Evolutionary conservation across 768 basidiomycete species (phyloP), one percentile per base, ranked within the genome.

Genomic region (Cantharellus cinnabarinus): DNA sequence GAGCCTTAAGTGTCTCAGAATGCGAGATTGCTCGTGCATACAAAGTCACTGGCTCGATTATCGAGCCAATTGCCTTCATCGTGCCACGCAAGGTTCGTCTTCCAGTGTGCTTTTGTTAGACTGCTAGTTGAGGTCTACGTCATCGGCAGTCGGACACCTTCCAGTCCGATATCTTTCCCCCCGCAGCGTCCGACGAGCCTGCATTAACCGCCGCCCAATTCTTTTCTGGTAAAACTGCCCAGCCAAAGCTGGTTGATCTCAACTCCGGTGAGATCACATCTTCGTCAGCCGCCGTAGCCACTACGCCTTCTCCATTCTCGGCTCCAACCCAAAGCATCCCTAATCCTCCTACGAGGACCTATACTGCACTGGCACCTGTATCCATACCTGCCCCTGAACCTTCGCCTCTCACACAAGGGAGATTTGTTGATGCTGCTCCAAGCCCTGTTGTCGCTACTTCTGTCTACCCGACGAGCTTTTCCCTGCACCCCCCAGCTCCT

Each of bases 101-200:
- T 20, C 5, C 37, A 41, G 15, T 41, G 2, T 39, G 4, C 56
- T 42, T 29, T 57, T 29, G 37, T 15, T 4, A n/a, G 37, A 3
- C 40, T 40, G 40, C 37, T 60, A 51, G 40, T 56, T 53, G 57
- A 53, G 50, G 62, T 35, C 61, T 48, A 38, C n/a, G 62, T 42
- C 42, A 42, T 4, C 42, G 29, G 2, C 68, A 90, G 87, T 78
- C 91, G 42, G 91, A 98, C 60, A 81, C 83, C 3, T 98, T 97
- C 87, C 94, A 98, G 70, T 82, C 89, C 10, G 94, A 97, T 70
- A 94, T 98, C 69, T 98, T 80, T 76, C 94, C 95, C 3, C 87
- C 89, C 4, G 94, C 90, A 0, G 81, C 81, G 0, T 88, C 89
- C 3, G 69, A 76, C 59, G 85, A 93, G 66, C 79, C 90, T 14